Percentiles rank a stretch among this genome's conserved stretches.
phyloP scores from a whole-genome alignment of 1,284 basidiomycete species.

The Stereum hirsutum region DNA sequence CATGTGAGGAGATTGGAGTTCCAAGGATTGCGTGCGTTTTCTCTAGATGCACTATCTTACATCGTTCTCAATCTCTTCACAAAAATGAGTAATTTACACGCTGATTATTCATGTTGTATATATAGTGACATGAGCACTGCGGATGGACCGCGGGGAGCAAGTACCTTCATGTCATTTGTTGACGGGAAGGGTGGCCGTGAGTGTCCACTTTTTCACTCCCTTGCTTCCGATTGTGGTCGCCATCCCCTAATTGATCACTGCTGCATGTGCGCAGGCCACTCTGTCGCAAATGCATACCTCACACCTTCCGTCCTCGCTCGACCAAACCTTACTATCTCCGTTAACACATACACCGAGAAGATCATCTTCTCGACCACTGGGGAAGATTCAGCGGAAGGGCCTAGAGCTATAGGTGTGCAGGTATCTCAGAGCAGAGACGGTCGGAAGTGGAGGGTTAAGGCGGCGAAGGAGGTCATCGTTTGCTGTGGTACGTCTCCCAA shows the following conservation, averaged over 20 bases:
- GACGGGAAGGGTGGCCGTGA: slow-evolving; percentile 24
- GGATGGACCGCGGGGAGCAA: neutral
- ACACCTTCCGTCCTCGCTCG: slow-evolving; percentile 21
- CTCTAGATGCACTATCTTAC: neutral
- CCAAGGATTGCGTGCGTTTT: neutral
- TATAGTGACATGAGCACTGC: neutral
- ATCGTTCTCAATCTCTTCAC: neutral
- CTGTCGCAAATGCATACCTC: slow-evolving; percentile 30
- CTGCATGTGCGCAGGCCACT: slow-evolving; percentile 18
- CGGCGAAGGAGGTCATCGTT: slow-evolving; percentile 29
- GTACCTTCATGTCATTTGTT: slow-evolving; percentile 16
- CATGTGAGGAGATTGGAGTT: neutral
- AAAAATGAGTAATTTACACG: neutral
- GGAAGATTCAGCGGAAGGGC: slow-evolving; percentile 2
- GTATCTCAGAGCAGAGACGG: slow-evolving; percentile 13
- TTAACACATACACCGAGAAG: slow-evolving; percentile 21
- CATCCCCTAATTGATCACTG: neutral
- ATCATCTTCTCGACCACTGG: slow-evolving; percentile 14
- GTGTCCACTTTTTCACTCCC: neutral
- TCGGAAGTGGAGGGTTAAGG: slow-evolving; percentile 19
- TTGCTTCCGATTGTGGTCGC: too few relatives aligned
- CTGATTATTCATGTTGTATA: too few relatives aligned
- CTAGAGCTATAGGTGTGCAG: slow-evolving; percentile 22
- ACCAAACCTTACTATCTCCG: slow-evolving; percentile 30
- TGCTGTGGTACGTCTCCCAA: too few relatives aligned